A percentile compares a stretch with the other conserved stretches of the same genome.
These are phyloP conservation scores for Metschnikowia orientalis DNA, from an alignment of 805 yeast genomes.

Conservation along the genomic window DNA sequence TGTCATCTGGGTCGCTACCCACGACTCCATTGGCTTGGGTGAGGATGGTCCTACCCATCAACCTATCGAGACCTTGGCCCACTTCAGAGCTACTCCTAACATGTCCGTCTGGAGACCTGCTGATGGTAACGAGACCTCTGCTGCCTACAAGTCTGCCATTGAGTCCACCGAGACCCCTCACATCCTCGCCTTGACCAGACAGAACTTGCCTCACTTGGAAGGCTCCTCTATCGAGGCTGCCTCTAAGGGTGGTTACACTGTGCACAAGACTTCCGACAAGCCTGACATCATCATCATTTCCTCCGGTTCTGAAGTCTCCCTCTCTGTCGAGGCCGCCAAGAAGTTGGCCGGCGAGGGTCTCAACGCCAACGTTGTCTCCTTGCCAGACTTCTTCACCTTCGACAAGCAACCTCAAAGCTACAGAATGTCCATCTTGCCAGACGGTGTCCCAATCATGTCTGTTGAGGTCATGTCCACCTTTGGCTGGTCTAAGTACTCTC, in stretches of 20 bases:
- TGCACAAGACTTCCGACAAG: constrained; percentile 42
- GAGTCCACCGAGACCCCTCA: constrained; percentile 63
- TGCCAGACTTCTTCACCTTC: constrained; percentile 91
- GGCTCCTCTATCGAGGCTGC: constrained; percentile 93
- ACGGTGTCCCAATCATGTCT: constrained; percentile 87
- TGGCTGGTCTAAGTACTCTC: constrained; percentile 95
- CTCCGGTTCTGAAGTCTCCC: constrained; percentile 91
- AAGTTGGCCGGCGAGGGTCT: constrained; percentile 59
- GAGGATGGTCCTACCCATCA: constrained; percentile 95
- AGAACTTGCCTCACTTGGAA: constrained; percentile 86
- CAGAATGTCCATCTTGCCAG: constrained; percentile 84
- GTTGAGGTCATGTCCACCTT: constrained; percentile 88
- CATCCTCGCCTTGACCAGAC: constrained; percentile 76
- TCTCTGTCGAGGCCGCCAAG: constrained; percentile 81
- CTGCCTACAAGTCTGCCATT: constrained; percentile 69
- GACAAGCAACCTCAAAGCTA: constrained; percentile 79
- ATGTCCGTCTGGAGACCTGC: constrained; percentile 88
- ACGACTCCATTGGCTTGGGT: constrained; percentile 87
- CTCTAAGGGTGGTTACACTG: constrained; percentile 87
- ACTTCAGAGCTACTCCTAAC: constrained; percentile 82
- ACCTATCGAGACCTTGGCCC: constrained; percentile 86
- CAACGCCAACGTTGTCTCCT: constrained; percentile 78
- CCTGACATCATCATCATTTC: constrained; percentile 73
- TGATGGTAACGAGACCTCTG: constrained; percentile 85
- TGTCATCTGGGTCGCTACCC: constrained; percentile 83